Percentiles rank a stretch among this genome's conserved stretches.
Evolutionary conservation across 2,329 filamentous ascomycete genomes (phyloP).

Genomic region (Fusarium setosum): DNA sequence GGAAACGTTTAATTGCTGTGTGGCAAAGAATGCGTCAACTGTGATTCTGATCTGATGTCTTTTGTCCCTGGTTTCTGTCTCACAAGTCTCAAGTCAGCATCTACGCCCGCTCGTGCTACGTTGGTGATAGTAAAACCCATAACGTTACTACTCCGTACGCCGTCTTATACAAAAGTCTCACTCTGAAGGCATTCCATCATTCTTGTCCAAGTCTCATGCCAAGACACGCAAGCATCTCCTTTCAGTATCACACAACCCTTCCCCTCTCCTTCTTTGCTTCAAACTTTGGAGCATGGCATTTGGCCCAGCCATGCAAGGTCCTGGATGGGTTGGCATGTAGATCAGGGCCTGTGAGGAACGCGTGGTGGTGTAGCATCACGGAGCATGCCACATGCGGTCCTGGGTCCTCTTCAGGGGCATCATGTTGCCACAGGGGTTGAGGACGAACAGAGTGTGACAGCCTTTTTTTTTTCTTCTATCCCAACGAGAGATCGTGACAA

Average conservation of each 20-base stretch:
- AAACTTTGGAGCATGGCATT: constrained; percentile 15
- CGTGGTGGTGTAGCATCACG: constrained; percentile 7
- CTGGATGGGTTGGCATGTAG: constrained; percentile 20
- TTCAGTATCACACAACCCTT: not conserved
- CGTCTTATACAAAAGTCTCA: no score
- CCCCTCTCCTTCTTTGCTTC: not conserved
- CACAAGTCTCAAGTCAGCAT: constrained; percentile 22
- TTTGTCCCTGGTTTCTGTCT: constrained; percentile 26
- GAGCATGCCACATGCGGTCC: constrained; percentile 9
- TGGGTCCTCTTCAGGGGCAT: constrained; percentile 3
- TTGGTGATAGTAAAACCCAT: no score
- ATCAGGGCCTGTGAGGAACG: constrained; percentile 15
- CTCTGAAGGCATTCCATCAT: no score
- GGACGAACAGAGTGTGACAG: not conserved
- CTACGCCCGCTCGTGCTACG: not conserved
- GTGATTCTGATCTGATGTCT: constrained; percentile 8
- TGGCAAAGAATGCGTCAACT: constrained; percentile 31
- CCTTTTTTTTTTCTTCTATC: not conserved
- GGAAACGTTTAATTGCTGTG: constrained; percentile 30
- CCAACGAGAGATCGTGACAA: not conserved
- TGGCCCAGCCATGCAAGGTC: constrained; percentile 6
- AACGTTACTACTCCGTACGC: no score
- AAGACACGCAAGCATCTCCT: not conserved
- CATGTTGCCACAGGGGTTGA: constrained; percentile 10
- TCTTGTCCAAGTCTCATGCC: not conserved